Percentiles rank a stretch among this genome's conserved stretches.
Evolutionary conservation across 176 grass and related monocot genomes (phyloP).

Genomic region (Urochloa ruziziensis): DNA sequence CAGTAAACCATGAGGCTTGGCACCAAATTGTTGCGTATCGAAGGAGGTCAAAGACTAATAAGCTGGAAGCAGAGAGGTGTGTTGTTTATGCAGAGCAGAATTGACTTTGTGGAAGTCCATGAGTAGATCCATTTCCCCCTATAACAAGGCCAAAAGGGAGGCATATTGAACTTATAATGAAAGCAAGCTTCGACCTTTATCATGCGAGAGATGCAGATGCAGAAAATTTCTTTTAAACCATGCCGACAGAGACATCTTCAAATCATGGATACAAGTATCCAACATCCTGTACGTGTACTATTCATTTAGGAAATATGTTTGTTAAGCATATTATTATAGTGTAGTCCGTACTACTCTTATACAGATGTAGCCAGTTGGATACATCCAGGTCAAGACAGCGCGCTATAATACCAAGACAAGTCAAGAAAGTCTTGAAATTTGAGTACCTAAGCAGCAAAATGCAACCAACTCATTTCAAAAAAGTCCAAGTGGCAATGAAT

Average conservation of each 20-base stretch:
- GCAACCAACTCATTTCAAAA: neutral
- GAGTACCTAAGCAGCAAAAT: neutral
- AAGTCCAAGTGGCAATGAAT: neutral
- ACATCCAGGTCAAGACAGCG: neutral
- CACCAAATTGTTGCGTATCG: neutral
- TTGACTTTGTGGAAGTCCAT: neutral
- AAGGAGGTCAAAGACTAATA: neutral
- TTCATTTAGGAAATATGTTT: neutral
- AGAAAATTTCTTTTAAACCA: neutral
- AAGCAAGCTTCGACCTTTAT: constrained; percentile 23
- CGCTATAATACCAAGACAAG: neutral
- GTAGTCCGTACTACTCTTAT: too few species aligned
- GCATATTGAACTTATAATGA: neutral
- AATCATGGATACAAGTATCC: neutral
- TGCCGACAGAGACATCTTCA: neutral
- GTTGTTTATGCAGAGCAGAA: constrained; percentile 7
- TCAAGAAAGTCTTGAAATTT: neutral
- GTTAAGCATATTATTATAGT: neutral
- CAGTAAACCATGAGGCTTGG: neutral
- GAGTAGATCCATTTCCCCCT: constrained; percentile 8
- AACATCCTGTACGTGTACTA: neutral
- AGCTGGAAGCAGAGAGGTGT: neutral
- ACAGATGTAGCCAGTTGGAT: neutral
- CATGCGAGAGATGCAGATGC: neutral
- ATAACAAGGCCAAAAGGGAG: constrained; percentile 16